These are phyloP conservation scores for Achaetomiella virescens DNA, from an alignment of 495 filamentous ascomycete genomes.

Conservation along the genomic window DNA sequence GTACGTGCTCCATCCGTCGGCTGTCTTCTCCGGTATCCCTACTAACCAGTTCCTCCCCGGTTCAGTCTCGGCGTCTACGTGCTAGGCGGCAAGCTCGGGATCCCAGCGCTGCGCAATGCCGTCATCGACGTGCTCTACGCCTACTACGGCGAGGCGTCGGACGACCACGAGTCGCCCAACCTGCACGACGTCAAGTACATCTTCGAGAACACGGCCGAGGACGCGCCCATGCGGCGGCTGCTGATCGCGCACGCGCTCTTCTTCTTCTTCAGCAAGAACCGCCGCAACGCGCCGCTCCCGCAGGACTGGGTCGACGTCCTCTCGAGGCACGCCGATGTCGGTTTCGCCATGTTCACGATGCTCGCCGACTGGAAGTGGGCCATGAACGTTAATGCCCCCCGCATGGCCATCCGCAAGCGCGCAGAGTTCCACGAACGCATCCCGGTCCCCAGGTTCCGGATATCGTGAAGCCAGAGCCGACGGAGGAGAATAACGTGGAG, in stretches of 20 bases:
- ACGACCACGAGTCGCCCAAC: constrained; percentile 7
- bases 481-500: not conserved
- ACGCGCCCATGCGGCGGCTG: constrained; percentile 22
- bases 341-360: constrained; percentile 20
- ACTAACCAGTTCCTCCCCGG: not conserved
- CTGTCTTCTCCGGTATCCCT: not conserved
- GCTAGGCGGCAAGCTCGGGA: constrained; percentile 22
- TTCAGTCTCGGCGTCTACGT: constrained; percentile 25
- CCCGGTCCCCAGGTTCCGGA: not conserved
- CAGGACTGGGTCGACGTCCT: constrained; percentile 18
- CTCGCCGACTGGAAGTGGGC: constrained; percentile 27
- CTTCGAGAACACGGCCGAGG: constrained; percentile 16
- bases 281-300: constrained; percentile 8
- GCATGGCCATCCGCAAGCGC: constrained; percentile 23
- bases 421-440: constrained; percentile 22
- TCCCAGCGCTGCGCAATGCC: constrained; percentile 18
- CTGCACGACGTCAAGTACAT: constrained; percentile 22
- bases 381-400: constrained; percentile 21
- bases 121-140: constrained; percentile 17
- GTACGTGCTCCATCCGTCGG: constrained; percentile 11
- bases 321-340: not conserved
- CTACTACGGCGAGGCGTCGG: constrained; percentile 10
- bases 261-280: constrained; percentile 16
- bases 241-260: constrained; percentile 21
- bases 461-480: constrained; percentile 5